Percentiles rank a stretch among this genome's conserved stretches.
Conservation (phyloP, 1,139 yeast genomes). For the Pichia inconspicua region DNA sequence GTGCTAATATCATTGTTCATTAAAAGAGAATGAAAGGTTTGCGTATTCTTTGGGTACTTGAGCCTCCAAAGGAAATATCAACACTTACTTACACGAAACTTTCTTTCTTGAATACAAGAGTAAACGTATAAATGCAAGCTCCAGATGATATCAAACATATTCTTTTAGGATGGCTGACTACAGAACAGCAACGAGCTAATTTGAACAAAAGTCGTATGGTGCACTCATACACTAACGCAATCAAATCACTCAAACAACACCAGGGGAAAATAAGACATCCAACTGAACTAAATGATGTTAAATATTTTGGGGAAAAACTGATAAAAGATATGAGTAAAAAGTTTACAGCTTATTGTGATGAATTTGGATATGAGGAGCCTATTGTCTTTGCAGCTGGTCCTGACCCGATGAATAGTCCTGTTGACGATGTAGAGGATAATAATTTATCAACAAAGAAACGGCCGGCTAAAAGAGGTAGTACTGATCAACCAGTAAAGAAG, state of each 20-base stretch:
- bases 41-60: neutral
- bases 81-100: neutral
- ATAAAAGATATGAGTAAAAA: slow-evolving; percentile 38
- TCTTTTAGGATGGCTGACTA: slow-evolving; percentile 46
- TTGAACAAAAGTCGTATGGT: slow-evolving; percentile 37
- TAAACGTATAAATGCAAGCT: slow-evolving; percentile 21
- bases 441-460: neutral
- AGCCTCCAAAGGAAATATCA: neutral
- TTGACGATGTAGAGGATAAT: neutral
- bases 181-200: slow-evolving; percentile 37
- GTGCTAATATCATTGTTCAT: no score
- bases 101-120: neutral
- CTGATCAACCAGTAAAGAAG: slow-evolving; percentile 19
- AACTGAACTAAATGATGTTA: slow-evolving; percentile 42
- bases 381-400: slow-evolving; percentile 2
- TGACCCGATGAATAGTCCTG: neutral
- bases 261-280: slow-evolving; percentile 42
- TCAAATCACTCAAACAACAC: slow-evolving; percentile 37
- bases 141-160: slow-evolving; percentile 34
- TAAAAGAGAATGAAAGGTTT: no score
- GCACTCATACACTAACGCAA: slow-evolving; percentile 41
- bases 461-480: neutral
- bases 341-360: slow-evolving; percentile 40
- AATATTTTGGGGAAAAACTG: slow-evolving; percentile 57
- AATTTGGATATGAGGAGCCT: slow-evolving; percentile 37